Percentiles rank a stretch among this genome's conserved stretches.
Conservation (phyloP, 2,329 filamentous ascomycete species). For the Lachnellula arida region DNA sequence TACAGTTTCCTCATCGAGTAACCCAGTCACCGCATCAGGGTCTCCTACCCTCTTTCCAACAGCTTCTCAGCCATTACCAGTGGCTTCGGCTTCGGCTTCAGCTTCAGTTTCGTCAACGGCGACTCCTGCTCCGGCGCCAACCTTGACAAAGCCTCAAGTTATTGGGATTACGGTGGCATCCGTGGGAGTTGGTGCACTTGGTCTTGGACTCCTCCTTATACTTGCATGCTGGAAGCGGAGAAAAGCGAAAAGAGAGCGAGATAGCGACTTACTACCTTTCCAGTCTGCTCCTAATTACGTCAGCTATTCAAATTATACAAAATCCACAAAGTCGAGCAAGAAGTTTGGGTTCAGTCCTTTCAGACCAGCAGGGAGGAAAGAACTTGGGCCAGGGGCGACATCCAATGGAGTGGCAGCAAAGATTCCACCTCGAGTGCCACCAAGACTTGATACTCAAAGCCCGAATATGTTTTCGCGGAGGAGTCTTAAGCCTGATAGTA, state of each 20-base stretch:
- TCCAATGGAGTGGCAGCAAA: slow-evolving; percentile 21
- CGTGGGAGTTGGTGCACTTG: slow-evolving; percentile 45
- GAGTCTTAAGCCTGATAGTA: slow-evolving; percentile 26
- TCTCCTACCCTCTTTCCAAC: background rate
- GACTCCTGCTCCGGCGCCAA: slow-evolving; percentile 3
- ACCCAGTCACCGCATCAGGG: background rate
- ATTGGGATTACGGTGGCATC: slow-evolving; percentile 55
- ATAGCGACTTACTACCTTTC: slow-evolving; percentile 32
- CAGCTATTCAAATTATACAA: slow-evolving; percentile 6
- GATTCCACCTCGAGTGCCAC: slow-evolving; percentile 22
- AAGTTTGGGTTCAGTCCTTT: slow-evolving; percentile 11
- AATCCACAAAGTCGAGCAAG: slow-evolving; percentile 14
- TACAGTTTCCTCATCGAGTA: background rate
- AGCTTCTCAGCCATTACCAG: background rate
- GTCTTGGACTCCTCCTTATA: slow-evolving; percentile 41
- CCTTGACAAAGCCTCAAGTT: slow-evolving; percentile 38
- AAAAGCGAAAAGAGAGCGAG: slow-evolving; percentile 22
- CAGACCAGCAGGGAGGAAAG: slow-evolving; percentile 13
- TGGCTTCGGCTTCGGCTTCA: slow-evolving; percentile 8
- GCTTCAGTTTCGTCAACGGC: slow-evolving; percentile 13
- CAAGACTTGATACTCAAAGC: slow-evolving; percentile 22
- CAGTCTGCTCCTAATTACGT: slow-evolving; percentile 21
- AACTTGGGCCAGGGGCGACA: slow-evolving; percentile 19
- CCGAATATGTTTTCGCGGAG: slow-evolving; percentile 30
- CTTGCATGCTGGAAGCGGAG: slow-evolving; percentile 34